Evolutionary conservation across 2,329 filamentous ascomycete genomes (phyloP).

Genomic region (Aspergillus terreus): DNA sequence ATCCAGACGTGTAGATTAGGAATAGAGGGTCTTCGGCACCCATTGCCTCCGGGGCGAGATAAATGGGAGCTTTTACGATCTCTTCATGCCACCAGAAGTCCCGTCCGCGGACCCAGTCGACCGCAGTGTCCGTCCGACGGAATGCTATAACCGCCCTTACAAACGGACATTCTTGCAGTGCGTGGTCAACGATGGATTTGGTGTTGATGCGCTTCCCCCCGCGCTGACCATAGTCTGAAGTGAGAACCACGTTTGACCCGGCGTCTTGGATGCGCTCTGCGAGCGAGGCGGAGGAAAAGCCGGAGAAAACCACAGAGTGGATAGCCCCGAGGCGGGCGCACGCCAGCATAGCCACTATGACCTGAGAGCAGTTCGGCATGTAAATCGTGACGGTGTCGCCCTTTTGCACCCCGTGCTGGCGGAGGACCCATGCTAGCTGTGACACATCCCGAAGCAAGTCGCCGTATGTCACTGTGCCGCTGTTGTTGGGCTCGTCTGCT

Average conservation of each 20-base stretch:
- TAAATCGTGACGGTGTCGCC: neutral
- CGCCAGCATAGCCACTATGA: slow-evolving; percentile 60
- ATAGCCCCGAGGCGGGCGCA: slow-evolving; percentile 85
- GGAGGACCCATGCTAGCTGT: neutral
- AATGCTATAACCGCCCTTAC: neutral
- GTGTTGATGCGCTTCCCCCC: slow-evolving; percentile 1
- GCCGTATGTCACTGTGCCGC: neutral
- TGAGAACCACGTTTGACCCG: slow-evolving; percentile 84
- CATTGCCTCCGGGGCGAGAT: slow-evolving; percentile 66
- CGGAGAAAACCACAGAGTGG: slow-evolving; percentile 93
- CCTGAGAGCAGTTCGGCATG: neutral
- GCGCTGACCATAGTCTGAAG: slow-evolving; percentile 50
- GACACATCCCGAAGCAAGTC: neutral
- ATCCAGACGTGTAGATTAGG: slow-evolving; percentile 92
- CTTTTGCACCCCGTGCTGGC: neutral
- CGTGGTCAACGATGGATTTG: neutral
- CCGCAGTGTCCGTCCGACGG: neutral
- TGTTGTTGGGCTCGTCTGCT: neutral
- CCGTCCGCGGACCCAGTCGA: slow-evolving; percentile 64
- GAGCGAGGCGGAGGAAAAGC: slow-evolving; percentile 90
- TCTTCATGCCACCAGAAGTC: slow-evolving; percentile 1
- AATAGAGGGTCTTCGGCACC: slow-evolving; percentile 78
- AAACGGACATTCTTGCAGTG: slow-evolving; percentile 1
- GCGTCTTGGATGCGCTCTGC: slow-evolving; percentile 87
- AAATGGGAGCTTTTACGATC: slow-evolving; percentile 70